Base-by-base conservation (phyloP, 1,284 basidiomycete genomes). In the Pseudozyma tsukubaensis region DNA sequence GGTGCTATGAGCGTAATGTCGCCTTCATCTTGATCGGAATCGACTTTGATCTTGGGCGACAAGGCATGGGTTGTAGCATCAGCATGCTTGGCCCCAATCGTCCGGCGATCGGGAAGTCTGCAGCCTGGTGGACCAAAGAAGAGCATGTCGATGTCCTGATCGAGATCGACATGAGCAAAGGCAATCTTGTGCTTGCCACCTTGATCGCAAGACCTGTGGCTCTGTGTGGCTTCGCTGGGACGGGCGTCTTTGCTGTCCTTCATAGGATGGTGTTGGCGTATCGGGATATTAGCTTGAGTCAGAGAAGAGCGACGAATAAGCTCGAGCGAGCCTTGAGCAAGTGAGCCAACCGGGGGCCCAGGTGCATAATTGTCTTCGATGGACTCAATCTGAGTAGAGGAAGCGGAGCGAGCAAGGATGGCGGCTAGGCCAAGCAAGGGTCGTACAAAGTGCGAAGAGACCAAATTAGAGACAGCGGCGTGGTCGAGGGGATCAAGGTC, bases 401-500 rank as follows among this genome's bases (percentile, higher is more conserved):
- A 47, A 10, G 55, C 55, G 18, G 50, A 53, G 11, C 32, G 50
- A 19, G 59, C 34, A 5, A 68, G n/a, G 0, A 48, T 40, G 3
- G 29, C 14, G 0, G 54, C 65, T 21, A 58, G 65, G 3, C 40
- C 32, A 35, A 68, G 57, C 18, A 66, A 36, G 11, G 63, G 65
- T 11, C 54, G 45, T n/a, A 68, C 29, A 18, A 61, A 61, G 29
- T 61, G 59, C 10, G 54, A 14, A 1, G 65, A 61, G n/a, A 58
- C 32, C 49, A 68, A 29, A 16, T 51, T 57, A n/a, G 67, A 24
- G 16, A 42, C 14, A 16, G 67, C 39, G 8, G 67, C 48, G 16
- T 64, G 67, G 29, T 62, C 58, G 13, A 71, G 55, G 12, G 59
- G 58, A 36, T 71, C 69, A 9, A 71, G 62, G 40, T 71, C 69